Base-by-base conservation (phyloP, 805 yeast genomes). In the Saccharomycopsis vini region DNA sequence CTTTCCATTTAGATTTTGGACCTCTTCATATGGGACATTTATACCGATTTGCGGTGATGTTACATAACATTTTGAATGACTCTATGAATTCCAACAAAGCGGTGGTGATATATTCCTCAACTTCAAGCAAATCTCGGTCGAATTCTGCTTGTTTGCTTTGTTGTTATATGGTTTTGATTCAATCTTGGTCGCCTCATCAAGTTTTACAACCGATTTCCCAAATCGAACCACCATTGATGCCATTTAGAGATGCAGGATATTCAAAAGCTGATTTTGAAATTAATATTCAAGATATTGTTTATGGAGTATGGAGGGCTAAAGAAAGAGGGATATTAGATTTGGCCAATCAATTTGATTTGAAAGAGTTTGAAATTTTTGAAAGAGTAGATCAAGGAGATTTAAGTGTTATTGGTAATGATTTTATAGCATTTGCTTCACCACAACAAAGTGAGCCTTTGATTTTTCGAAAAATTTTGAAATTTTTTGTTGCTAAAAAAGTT, bases 171-270 rank as follows among this genome's bases (percentile, higher is more conserved):
- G 74, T 92, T 1, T 64, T 92, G 43, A 90, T 92, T 15, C 98
- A 92, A 60, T 81, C 87, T 12, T 92, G 98, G 98, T 87, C 97
- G 1, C 98, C 98, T 0, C 98, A 92, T 62, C 92, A 92, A 62
- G 98, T 89, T 0, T 64, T 92, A 51, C 97, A 95, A 48, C 98
- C 98, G 1, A 75, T 92, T 43, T 77, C 92, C 1, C 97, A 92
- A 61, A 76, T 80, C 4, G 88, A 83, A 40, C 95, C 95, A 2
- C 97, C 97, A 5, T 81, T 90, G 52, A 89, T 84, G 82, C 83
- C 89, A 1, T 92, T 89, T 64, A 72, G 98, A 60, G 98, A 92
- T 61, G 98, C 98, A 1, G 98, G 98, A 2, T 92, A 92, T 62
- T 85, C 96, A 2, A 80, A 80, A 46, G 95, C 97, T 2, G 98